Evolutionary conservation across 805 yeast species (phyloP).

Genomic region (Ogataea glucozyma): DNA sequence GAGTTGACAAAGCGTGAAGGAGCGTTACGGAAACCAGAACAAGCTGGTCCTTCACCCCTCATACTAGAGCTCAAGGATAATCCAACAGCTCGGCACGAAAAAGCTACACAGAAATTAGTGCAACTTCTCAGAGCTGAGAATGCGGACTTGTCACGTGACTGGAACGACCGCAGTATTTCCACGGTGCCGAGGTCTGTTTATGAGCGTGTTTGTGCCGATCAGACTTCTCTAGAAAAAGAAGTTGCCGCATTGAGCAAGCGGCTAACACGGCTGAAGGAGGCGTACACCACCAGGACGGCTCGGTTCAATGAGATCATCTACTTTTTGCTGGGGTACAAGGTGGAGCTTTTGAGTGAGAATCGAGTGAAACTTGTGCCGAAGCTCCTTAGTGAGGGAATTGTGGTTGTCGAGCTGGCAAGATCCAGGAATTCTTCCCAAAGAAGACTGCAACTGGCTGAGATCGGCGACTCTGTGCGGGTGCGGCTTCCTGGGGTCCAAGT

Average conservation of each 20-base stretch:
- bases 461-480: slow-evolving; percentile 16
- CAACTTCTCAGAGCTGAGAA: slow-evolving; percentile 60
- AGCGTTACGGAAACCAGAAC: too few relatives aligned
- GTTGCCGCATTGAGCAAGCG: slow-evolving; percentile 53
- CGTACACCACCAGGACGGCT: slow-evolving; percentile 63
- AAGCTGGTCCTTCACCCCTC: too few relatives aligned
- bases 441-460: slow-evolving; percentile 9
- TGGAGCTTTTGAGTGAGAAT: slow-evolving; percentile 63
- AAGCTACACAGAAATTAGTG: slow-evolving; percentile 53
- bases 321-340: slow-evolving; percentile 66
- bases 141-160: slow-evolving; percentile 39
- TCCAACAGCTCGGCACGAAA: slow-evolving; percentile 63
- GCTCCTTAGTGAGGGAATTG: slow-evolving; percentile 26
- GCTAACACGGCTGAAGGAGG: slow-evolving; percentile 52
- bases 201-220: slow-evolving; percentile 60
- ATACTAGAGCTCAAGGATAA: slow-evolving; percentile 65
- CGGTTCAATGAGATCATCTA: slow-evolving; percentile 71
- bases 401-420: slow-evolving; percentile 23
- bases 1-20: too few relatives aligned
- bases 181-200: slow-evolving; percentile 62
- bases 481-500: slow-evolving; percentile 38
- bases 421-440: too few relatives aligned
- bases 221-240: slow-evolving; percentile 46
- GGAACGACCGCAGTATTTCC: slow-evolving; percentile 21
- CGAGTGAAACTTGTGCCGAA: slow-evolving; percentile 48